Evolutionary conservation across 148 eudicot genomes (phyloP), one percentile per base, ranked within the genome.

Genomic region (Talinum fruticosum): DNA sequence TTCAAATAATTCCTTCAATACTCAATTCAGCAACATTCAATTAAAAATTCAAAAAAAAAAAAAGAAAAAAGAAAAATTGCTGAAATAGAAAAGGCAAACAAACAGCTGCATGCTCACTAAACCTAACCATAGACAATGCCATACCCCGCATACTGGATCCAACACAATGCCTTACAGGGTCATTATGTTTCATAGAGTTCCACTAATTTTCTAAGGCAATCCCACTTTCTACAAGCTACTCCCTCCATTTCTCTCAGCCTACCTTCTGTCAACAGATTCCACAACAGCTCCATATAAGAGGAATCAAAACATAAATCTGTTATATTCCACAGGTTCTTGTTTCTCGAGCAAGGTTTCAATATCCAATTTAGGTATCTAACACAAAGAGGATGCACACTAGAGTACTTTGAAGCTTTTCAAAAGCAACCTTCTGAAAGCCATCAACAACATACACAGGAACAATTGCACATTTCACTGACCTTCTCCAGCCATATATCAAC

Each of bases 401-500:
- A 44, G 57, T 41, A 18, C 29, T 24, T 38, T 41, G 53, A 41
- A 21, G 41, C 12, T 53, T 67, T 67, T 71, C n/a, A 36, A 29
- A 61, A 28, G 34, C 45, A 61, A 61, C 21, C 37, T 10, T 65
- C 35, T 26, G 37, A 54, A 65, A 65, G 16, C 30, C 18, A 62
- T 62, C 12, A 24, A 62, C 26, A 44, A 64, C 6, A 28, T 32
- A 64, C 19, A 36, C 24, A 78, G 32, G 12, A 24, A 41, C 13
- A 72, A 23, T 41, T 47, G 30, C 68, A 64, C 21, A 71, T 14
- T 79, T 65, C n/a, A 82, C 86, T 84, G 57, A 96, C 99, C 96
- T 96, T 93, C 78, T 96, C 99, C 73, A 96, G 90, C 99, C 99
- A 96, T 69, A 88, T 79, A 71, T 96, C 99, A 83, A 91, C 93